Conservation (phyloP, 2,329 filamentous ascomycete genomes). For the Colletotrichum lini region DNA sequence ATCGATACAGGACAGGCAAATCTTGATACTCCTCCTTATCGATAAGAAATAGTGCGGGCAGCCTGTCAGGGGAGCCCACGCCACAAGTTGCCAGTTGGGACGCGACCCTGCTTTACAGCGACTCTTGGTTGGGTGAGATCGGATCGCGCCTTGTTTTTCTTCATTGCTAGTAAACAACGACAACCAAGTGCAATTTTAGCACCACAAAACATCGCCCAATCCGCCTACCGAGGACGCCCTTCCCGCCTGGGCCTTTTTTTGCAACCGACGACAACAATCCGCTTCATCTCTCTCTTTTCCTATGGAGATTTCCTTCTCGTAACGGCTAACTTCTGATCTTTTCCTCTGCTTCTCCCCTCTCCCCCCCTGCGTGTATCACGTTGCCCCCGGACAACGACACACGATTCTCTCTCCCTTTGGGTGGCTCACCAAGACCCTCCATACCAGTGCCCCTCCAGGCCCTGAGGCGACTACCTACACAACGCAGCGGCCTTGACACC, state of each 20-base stretch:
- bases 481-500: conserved; percentile 16
- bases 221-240: conserved; percentile 35
- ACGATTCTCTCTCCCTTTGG: conserved; percentile 11
- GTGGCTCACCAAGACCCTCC: conserved; percentile 19
- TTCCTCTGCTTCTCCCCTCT: conserved; percentile 11
- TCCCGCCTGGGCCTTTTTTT: conserved; percentile 34
- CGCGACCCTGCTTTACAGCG: conserved; percentile 34
- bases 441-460: conserved; percentile 37
- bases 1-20: conserved; percentile 30
- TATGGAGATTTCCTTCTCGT: conserved; percentile 32
- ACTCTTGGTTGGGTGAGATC: conserved; percentile 41
- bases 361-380: conserved; percentile 12
- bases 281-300: background rate
- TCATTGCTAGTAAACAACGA: conserved; percentile 43
- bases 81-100: conserved; percentile 24
- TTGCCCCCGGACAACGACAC: conserved; percentile 15
- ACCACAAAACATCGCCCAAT: conserved; percentile 43
- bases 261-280: conserved; percentile 28
- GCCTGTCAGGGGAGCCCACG: conserved; percentile 34
- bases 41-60: conserved; percentile 11
- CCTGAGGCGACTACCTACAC: conserved; percentile 30
- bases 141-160: conserved; percentile 44
- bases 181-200: conserved; percentile 42
- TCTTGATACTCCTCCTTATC: conserved; percentile 1
- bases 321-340: conserved; percentile 22